Base-by-base conservation (phyloP, 2,329 filamentous ascomycete species). In the Aspergillus viridinutans region DNA sequence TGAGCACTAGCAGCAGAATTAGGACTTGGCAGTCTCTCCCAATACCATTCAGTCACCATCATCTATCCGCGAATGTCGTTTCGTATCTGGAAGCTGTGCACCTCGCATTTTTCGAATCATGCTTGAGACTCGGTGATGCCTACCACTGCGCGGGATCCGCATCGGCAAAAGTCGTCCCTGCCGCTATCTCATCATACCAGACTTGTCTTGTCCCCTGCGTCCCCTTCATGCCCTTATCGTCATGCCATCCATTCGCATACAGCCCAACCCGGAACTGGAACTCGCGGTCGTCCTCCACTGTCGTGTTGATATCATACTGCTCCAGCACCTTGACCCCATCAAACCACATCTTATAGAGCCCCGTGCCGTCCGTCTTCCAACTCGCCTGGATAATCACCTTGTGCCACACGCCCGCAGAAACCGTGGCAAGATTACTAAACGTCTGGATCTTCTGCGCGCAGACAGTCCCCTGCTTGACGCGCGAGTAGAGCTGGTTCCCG, bases 241-340 rank as follows among this genome's bases (percentile, higher is more conserved):
- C 79, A 56, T 79, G 68, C 80, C 79, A 82, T 10, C 74, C 73
- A 62, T 81, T 82, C 0, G 79, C 79, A 65, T 82, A 82, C 32
- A 81, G 65, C 0, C 80, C 80, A 12, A 81, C 74, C 0, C 61
- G 56, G 50, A 80, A 81, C 64, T 78, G 70, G 61, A 81, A 81
- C 4, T 65, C 58, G 35, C 71, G 69, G 25, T 74, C 70, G 57
- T 81, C 79, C 14, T 72, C 68, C 23, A 81, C 69, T 1, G 76
- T 82, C 2, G 80, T 82, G n/a, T 70, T 59, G 4, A 80, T 64
- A 50, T 74, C 68, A 29, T 60, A 68, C 55, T 67, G 56, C 55
- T 80, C 74, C n/a, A 76, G 54, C 29, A 80, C 77, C 65, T 78
- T 77, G 20, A 61, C 62, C 0, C 77, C 79, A 61, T 82, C 77